Conservation (phyloP, 805 yeast species). For the Tetrapisispora phaffii region DNA sequence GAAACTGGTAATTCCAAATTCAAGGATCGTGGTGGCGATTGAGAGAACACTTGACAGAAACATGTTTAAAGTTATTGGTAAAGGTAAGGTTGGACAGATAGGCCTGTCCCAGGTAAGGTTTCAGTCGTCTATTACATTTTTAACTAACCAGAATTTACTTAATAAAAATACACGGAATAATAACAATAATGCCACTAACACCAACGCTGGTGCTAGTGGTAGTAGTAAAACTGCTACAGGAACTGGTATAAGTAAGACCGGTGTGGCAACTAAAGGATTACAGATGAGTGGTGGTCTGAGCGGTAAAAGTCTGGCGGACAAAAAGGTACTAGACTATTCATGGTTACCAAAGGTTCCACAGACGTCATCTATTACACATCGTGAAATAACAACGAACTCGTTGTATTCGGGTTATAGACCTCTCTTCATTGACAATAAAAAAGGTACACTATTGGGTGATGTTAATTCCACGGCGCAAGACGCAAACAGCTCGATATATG, state of each 20-base stretch:
- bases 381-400: conserved; percentile 18
- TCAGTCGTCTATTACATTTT: conserved; percentile 20
- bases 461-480: background rate
- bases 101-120: conserved; percentile 4
- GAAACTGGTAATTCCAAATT: no score
- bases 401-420: conserved; percentile 29
- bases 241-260: no score
- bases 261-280: no score
- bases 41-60: no score
- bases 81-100: background rate
- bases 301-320: conserved; percentile 1
- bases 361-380: conserved; percentile 17
- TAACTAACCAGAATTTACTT: conserved; percentile 14
- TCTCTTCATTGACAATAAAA: conserved; percentile 13
- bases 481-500: conserved; percentile 16
- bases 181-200: background rate
- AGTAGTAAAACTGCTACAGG: background rate
- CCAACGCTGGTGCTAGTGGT: background rate
- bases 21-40: no score
- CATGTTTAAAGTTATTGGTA: no score
- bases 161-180: conserved; percentile 7
- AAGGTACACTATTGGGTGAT: background rate
- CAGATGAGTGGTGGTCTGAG: no score
- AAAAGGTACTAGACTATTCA: conserved; percentile 13
- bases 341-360: conserved; percentile 26